Evolutionary conservation across 352 stramenopile genomes (phyloP), one percentile per base, ranked within the genome.

Genomic region (Pythium folliculosum): DNA sequence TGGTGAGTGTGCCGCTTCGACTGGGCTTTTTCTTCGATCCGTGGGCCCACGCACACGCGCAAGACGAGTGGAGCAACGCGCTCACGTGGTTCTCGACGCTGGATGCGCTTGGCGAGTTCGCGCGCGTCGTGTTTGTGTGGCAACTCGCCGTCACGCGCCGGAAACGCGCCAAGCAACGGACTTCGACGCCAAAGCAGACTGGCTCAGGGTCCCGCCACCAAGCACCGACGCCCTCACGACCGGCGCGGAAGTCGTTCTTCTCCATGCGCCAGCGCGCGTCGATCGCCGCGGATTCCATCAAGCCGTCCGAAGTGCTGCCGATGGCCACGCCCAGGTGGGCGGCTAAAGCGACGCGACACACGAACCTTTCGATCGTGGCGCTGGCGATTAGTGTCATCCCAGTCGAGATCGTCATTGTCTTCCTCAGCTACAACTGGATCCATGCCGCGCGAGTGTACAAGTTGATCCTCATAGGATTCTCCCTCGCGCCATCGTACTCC

Each of bases 1-100:
- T 84, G 5, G 9, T 69, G 13, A 67, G 44, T 3, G 71, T 75
- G n/a, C 76, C 76, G 22, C 32, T 80, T 1, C 73, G 76, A 9
- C 22, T 83, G 3, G 76, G 76, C 19, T 83, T 77, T 47, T 72
- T 84, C 47, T 84, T 72, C 38, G 76, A 84, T 22, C 76, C 76
- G 45, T 74, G 64, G 66, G 47, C 75, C 35, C 48, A 74, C 8
- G 10, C 19, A 4, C 45, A 16, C 6, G 13, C 47, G 17, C 57
- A 50, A 1, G 37, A 35, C 2, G 43, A 32, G n/a, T 80, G 76
- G 76, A 77, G 70, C 1, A 6, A n/a, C 5, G 49, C 22, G 38
- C 61, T 82, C 6, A 75, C 72, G 21, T 1, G 77, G 8, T 77
- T 82, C 25, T 71, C 72, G 0, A 25, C 56, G 0, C 6, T 73